Conservation (phyloP, 148 eudicot species). For the Rhododendron kiyosumense region DNA sequence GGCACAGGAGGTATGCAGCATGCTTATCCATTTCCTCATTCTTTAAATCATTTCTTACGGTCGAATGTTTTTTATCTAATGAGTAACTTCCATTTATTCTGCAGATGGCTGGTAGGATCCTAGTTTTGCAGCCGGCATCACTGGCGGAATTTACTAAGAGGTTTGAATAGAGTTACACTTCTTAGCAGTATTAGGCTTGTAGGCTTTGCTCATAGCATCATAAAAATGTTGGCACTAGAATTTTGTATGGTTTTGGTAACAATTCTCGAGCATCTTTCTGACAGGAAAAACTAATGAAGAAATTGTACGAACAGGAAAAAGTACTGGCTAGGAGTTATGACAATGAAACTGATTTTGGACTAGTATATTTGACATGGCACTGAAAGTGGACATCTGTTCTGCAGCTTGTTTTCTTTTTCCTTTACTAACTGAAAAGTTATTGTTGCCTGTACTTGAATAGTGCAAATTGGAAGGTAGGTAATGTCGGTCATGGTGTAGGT, state of each 20-base stretch:
- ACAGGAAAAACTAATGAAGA: not conserved
- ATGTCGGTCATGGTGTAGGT: not conserved
- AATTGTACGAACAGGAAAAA: not conserved
- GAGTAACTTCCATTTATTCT: slow-evolving; percentile 9
- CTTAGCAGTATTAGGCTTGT: not conserved
- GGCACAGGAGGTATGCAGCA: slow-evolving; percentile 59
- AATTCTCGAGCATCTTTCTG: not conserved
- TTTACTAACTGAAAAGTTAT: not conserved
- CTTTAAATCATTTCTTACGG: not conserved
- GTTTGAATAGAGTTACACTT: slow-evolving; percentile 23
- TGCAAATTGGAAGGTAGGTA: not conserved
- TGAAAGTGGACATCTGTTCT: not conserved
- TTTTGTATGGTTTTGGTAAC: not conserved
- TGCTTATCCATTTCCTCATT: not conserved
- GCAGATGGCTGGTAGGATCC: slow-evolving; percentile 88
- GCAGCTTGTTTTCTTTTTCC: not conserved
- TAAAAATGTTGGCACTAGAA: not conserved
- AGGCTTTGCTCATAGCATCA: not conserved
- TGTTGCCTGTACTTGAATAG: not conserved
- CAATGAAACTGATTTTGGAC: not conserved
- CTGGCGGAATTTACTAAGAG: slow-evolving; percentile 72
- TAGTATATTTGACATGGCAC: not conserved
- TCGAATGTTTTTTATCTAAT: not conserved
- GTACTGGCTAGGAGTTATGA: not conserved
- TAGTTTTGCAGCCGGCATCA: slow-evolving; percentile 74